These are phyloP conservation scores for Cyphellophora europaea DNA, from an alignment of 2,329 filamentous ascomycete species.

Conservation along the genomic window DNA sequence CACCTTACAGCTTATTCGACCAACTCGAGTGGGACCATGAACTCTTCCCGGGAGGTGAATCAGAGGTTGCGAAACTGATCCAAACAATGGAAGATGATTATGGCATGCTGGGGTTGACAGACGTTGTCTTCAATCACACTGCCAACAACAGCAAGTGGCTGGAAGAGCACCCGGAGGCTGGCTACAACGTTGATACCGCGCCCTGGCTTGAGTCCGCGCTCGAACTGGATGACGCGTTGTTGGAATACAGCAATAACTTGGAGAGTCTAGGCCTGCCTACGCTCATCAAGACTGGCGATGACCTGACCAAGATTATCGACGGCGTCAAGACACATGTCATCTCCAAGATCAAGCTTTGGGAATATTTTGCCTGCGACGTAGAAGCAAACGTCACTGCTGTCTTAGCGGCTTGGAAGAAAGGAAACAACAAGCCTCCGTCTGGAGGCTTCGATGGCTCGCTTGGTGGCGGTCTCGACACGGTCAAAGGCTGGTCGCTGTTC, in stretches of 20 bases:
- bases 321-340: constrained; percentile 75
- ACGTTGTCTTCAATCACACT: constrained; percentile 97
- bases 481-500: constrained; percentile 46
- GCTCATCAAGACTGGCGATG: constrained; percentile 58
- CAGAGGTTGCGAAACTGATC: constrained; percentile 69
- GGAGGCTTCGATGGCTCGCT: constrained; percentile 37
- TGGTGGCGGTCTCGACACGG: constrained; percentile 41
- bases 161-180: constrained; percentile 85
- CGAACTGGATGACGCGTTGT: constrained; percentile 67
- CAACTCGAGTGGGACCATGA: constrained; percentile 77
- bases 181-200: constrained; percentile 87
- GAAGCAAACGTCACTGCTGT: constrained; percentile 61
- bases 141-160: constrained; percentile 94
- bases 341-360: constrained; percentile 71
- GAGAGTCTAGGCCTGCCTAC: constrained; percentile 64
- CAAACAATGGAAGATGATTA: constrained; percentile 74
- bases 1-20: constrained; percentile 92
- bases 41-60: constrained; percentile 76
- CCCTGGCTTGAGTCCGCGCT: constrained; percentile 61
- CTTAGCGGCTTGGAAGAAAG: constrained; percentile 61
- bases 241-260: constrained; percentile 55
- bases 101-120: constrained; percentile 78
- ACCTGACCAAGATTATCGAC: constrained; percentile 73
- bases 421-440: constrained; percentile 46
- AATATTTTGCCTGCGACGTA: constrained; percentile 81